These are phyloP conservation scores for Colletotrichum theobromicola DNA, from an alignment of 2,329 filamentous ascomycete genomes.

Conservation along the genomic window DNA sequence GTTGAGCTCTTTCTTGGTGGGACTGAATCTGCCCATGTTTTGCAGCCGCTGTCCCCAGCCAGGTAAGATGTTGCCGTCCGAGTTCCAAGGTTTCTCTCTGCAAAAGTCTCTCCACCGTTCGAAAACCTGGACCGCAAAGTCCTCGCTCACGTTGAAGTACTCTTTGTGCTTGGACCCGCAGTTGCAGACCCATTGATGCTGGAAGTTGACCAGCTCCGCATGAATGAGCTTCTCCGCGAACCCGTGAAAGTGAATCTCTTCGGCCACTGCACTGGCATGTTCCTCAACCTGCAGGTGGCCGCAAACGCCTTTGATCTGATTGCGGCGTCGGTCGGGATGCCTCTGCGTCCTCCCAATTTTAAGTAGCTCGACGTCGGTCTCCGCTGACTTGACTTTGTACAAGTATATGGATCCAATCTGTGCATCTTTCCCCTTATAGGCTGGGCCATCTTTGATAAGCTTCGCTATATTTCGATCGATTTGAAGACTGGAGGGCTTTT, in stretches of 20 bases:
- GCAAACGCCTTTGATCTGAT: background rate
- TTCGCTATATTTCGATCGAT: background rate
- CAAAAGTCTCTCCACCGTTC: slow-evolving; percentile 1
- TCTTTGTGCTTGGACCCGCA: background rate
- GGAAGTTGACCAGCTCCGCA: background rate
- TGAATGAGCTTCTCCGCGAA: slow-evolving; percentile 1
- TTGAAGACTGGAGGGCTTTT: background rate
- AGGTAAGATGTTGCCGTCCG: background rate
- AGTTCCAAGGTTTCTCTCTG: background rate
- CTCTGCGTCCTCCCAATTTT: background rate
- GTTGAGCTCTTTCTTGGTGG: background rate
- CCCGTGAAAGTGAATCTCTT: background rate
- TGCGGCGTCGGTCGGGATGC: background rate
- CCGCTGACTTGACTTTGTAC: background rate
- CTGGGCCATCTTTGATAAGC: background rate
- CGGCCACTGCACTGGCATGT: background rate
- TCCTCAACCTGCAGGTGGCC: background rate
- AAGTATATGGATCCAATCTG: background rate
- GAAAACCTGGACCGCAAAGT: background rate
- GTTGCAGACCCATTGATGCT: background rate
- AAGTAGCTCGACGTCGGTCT: background rate
- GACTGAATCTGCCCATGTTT: background rate
- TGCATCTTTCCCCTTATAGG: background rate
- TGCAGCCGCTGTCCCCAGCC: background rate
- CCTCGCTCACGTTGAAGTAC: background rate